Percentiles rank a stretch among this genome's conserved stretches.
These are phyloP conservation scores for Paraconiothyrium brasiliense DNA, from an alignment of 2,329 filamentous ascomycete species.

Conservation along the genomic window DNA sequence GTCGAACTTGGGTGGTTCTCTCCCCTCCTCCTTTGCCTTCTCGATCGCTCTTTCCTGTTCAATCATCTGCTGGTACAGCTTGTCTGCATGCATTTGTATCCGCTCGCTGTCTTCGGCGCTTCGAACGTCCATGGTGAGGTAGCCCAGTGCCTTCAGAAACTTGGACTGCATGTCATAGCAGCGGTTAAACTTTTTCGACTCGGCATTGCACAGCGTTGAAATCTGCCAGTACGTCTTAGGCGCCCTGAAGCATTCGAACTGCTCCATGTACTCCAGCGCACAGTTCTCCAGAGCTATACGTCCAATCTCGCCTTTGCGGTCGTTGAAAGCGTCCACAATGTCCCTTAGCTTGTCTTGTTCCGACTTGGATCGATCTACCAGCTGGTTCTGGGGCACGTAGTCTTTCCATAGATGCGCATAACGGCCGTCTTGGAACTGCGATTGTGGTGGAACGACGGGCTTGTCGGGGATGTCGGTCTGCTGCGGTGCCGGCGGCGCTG, in stretches of 20 bases:
- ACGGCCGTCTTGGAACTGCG: constrained; percentile 73
- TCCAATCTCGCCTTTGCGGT: constrained; percentile 79
- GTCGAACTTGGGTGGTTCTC: constrained; percentile 66
- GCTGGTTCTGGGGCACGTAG: constrained; percentile 76
- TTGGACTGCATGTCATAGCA: constrained; percentile 93
- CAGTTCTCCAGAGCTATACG: constrained; percentile 92
- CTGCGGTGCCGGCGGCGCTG: constrained; percentile 39
- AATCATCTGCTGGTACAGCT: constrained; percentile 86
- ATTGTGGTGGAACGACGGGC: constrained; percentile 60
- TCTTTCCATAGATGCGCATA: constrained; percentile 93
- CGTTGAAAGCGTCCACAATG: constrained; percentile 85
- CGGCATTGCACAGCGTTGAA: constrained; percentile 81
- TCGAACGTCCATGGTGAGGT: constrained; percentile 74
- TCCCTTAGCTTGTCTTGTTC: constrained; percentile 83
- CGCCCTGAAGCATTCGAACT: constrained; percentile 81
- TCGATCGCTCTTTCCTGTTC: constrained; percentile 80
- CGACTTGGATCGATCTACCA: constrained; percentile 74
- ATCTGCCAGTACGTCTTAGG: constrained; percentile 71
- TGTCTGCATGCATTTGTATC: constrained; percentile 94
- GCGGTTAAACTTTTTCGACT: constrained; percentile 80
- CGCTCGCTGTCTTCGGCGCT: constrained; percentile 78
- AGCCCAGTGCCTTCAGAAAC: constrained; percentile 90
- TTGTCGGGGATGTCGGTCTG: constrained; percentile 33
- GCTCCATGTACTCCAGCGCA: constrained; percentile 82
- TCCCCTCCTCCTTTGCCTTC: constrained; percentile 68